phyloP scores from a whole-genome alignment of 2,329 filamentous ascomycete genomes.

The Huntiella bhutanensis region DNA sequence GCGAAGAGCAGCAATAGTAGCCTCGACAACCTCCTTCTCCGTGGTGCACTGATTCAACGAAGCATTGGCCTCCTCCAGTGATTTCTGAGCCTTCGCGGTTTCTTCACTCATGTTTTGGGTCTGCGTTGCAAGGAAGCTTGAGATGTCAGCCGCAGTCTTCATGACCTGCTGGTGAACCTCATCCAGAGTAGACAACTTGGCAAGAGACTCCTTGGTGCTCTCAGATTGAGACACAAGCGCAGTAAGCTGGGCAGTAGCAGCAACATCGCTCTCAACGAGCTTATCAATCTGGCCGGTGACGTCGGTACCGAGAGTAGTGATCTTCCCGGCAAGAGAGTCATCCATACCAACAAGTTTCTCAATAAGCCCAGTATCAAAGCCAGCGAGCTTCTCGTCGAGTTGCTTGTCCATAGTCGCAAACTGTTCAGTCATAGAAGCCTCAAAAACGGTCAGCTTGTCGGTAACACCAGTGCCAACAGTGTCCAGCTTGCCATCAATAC shows the following conservation, averaged over 20 bases:
- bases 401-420: slow-evolving; percentile 8
- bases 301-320: slow-evolving; percentile 1
- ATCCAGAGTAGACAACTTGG: slow-evolving; percentile 65
- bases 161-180: slow-evolving; percentile 56
- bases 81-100: slow-evolving; percentile 59
- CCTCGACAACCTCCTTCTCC: slow-evolving; percentile 43
- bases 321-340: slow-evolving; percentile 6
- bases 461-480: slow-evolving; percentile 2
- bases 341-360: slow-evolving; percentile 11
- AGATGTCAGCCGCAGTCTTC: slow-evolving; percentile 65
- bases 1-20: slow-evolving; percentile 30
- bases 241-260: slow-evolving; percentile 13
- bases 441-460: slow-evolving; percentile 4
- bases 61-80: slow-evolving; percentile 60
- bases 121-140: slow-evolving; percentile 61
- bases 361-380: slow-evolving; percentile 4
- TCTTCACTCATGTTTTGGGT: slow-evolving; percentile 57
- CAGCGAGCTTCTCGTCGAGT: slow-evolving; percentile 5
- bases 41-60: slow-evolving; percentile 59
- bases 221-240: slow-evolving; percentile 36
- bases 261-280: slow-evolving; percentile 18
- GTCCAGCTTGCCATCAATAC: slow-evolving; percentile 4
- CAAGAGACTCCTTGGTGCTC: slow-evolving; percentile 48
- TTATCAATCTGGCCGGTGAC: slow-evolving; percentile 31
- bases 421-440: slow-evolving; percentile 7